A percentile compares a stretch with the other conserved stretches of the same genome.
Evolutionary conservation across 1,139 yeast genomes (phyloP).

Genomic region (Debaryomyces udenii): DNA sequence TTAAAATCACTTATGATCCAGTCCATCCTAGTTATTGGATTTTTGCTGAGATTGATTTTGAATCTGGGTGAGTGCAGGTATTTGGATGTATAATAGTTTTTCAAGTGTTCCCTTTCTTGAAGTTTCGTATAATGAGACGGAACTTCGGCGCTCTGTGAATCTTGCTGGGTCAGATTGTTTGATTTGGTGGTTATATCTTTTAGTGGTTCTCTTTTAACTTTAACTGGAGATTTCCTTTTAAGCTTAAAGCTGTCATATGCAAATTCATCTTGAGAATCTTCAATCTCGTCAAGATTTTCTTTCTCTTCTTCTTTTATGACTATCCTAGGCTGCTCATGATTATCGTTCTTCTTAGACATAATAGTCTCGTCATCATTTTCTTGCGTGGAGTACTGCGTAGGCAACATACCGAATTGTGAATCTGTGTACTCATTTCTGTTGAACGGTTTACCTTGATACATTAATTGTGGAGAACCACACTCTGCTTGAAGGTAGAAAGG

Average conservation of each 20-base stretch:
- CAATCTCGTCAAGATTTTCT: constrained; percentile 19
- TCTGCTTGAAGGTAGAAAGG: background rate
- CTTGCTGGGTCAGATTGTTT: constrained; percentile 5
- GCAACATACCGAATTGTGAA: constrained; percentile 15
- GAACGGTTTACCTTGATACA: constrained; percentile 7
- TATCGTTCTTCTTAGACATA: constrained; percentile 10
- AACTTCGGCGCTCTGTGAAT: constrained; percentile 10
- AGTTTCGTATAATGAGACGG: constrained; percentile 20
- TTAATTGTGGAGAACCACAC: background rate
- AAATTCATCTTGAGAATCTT: constrained; percentile 24
- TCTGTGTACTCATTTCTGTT: constrained; percentile 7
- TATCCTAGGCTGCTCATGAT: constrained; percentile 6
- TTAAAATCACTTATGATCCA: constrained; percentile 55
- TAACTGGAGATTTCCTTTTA: constrained; percentile 1
- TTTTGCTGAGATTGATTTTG: constrained; percentile 27
- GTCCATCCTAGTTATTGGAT: constrained; percentile 30
- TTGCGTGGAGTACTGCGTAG: constrained; percentile 20
- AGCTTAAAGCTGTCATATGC: constrained; percentile 5
- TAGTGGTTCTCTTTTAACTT: constrained; percentile 7
- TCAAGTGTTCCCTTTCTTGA: constrained; percentile 35
- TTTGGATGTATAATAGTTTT: constrained; percentile 27
- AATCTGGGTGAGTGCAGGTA: constrained; percentile 22
- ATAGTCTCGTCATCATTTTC: constrained; percentile 14
- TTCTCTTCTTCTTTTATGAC: constrained; percentile 3
- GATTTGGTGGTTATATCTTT: constrained; percentile 11